Percentiles rank a stretch among this genome's conserved stretches.
Evolutionary conservation across 2,329 filamentous ascomycete genomes (phyloP).

Genomic region (Aspergillus carbonarius): DNA sequence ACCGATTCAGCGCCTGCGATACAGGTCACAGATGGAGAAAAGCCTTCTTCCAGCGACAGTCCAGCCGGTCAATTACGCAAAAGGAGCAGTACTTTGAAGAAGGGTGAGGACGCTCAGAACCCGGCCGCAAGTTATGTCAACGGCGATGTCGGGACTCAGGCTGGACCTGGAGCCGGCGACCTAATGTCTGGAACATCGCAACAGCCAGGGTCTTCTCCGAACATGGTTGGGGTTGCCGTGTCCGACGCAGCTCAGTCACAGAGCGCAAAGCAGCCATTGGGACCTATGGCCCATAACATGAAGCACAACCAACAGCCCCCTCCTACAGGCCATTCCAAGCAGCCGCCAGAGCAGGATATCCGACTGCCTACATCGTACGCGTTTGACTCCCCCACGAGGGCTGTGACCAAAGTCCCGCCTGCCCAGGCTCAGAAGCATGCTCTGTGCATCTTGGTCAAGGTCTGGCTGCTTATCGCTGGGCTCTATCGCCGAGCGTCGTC

Average conservation of each 20-base stretch:
- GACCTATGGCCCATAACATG: slow-evolving; percentile 39
- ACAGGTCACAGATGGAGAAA: slow-evolving; percentile 69
- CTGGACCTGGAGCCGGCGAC: background rate
- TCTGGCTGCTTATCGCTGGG: slow-evolving; percentile 88
- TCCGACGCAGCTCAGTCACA: slow-evolving; percentile 25
- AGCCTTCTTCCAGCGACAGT: slow-evolving; percentile 27
- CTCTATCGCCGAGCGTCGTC: slow-evolving; percentile 82
- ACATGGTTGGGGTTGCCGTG: slow-evolving; percentile 30
- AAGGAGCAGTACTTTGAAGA: slow-evolving; percentile 33
- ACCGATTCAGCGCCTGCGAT: slow-evolving; percentile 65
- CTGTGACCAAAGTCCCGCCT: slow-evolving; percentile 51
- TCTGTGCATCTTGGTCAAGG: slow-evolving; percentile 64
- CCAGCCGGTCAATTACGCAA: slow-evolving; percentile 32
- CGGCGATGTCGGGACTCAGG: slow-evolving; percentile 15
- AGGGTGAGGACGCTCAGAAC: slow-evolving; percentile 22
- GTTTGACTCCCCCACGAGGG: slow-evolving; percentile 42
- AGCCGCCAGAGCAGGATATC: slow-evolving; percentile 45
- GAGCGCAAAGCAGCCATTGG: slow-evolving; percentile 34
- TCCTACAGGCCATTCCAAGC: slow-evolving; percentile 41
- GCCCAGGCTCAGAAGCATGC: slow-evolving; percentile 56
- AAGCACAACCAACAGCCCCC: slow-evolving; percentile 33
- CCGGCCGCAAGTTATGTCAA: slow-evolving; percentile 25
- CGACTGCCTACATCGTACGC: slow-evolving; percentile 36
- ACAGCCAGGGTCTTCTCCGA: slow-evolving; percentile 6
- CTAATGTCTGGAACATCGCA: too few species aligned